phyloP scores from a whole-genome alignment of 805 yeast genomes.

The Metschnikowia shivogae region DNA sequence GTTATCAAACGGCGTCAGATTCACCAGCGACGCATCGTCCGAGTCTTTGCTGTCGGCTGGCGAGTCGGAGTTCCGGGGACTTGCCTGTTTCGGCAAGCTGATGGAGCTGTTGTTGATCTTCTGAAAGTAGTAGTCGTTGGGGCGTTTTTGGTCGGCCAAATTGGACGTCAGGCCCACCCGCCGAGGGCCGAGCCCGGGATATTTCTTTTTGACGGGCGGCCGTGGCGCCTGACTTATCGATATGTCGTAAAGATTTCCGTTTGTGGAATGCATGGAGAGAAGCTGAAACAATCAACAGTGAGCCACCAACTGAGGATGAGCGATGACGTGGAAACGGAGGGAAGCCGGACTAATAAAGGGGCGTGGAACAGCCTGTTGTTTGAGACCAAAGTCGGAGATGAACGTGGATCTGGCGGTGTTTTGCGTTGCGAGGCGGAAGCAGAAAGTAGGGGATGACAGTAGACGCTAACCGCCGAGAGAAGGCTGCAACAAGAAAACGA shows the following conservation, averaged over 20 bases:
- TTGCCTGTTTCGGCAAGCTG: conserved; percentile 21
- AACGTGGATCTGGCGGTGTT: no score
- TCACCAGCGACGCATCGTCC: conserved; percentile 33
- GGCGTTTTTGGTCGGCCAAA: conserved; percentile 27
- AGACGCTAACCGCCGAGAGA: no score
- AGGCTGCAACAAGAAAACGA: no score
- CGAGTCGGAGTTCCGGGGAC: conserved; percentile 30
- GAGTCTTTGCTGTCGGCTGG: conserved; percentile 27
- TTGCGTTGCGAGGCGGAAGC: no score
- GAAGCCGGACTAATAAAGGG: not conserved
- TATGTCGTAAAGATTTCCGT: conserved; percentile 27
- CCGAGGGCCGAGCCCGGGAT: conserved; percentile 17
- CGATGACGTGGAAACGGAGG: not conserved
- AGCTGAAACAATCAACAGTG: not conserved
- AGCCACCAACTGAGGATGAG: no score
- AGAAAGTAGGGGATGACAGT: no score
- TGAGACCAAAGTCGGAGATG: no score
- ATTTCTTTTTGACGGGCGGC: conserved; percentile 17
- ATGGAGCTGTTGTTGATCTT: conserved; percentile 24
- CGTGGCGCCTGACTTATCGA: conserved; percentile 12
- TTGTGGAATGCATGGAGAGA: conserved; percentile 12
- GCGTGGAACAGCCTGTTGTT: no score
- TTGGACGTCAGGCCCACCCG: conserved; percentile 26
- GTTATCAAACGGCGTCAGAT: conserved; percentile 30
- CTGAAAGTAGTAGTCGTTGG: conserved; percentile 38